Evolutionary conservation across 1,139 yeast species (phyloP).

Genomic region (Taiozyma sp.): DNA sequence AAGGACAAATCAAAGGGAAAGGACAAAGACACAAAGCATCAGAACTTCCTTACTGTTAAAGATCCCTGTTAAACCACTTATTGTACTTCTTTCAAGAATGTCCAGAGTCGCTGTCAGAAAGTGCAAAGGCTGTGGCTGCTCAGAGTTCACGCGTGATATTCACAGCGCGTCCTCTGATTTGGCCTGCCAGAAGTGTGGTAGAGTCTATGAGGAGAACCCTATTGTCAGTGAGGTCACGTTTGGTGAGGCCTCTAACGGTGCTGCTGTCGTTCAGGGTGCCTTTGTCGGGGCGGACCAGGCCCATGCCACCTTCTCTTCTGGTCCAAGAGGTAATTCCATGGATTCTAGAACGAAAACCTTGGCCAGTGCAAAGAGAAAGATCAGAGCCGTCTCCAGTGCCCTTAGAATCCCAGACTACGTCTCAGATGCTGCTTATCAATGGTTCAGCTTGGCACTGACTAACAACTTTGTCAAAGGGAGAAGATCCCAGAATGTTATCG

Average conservation of each 20-base stretch:
- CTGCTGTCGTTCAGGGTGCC: conserved; percentile 93
- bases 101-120: conserved; percentile 9
- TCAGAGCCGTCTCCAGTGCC: conserved; percentile 73
- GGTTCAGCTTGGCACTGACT: conserved; percentile 83
- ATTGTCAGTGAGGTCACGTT: conserved; percentile 94
- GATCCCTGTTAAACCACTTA: not conserved
- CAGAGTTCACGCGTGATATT: conserved; percentile 40
- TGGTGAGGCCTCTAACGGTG: conserved; percentile 89
- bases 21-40: not conserved
- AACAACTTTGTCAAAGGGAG: conserved; percentile 94
- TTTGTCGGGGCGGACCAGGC: conserved; percentile 87
- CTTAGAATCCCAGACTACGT: conserved; percentile 78
- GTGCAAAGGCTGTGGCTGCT: conserved; percentile 42
- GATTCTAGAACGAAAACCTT: conserved; percentile 88
- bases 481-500: conserved; percentile 87
- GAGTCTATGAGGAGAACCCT: conserved; percentile 85
- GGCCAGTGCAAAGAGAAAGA: conserved; percentile 71
- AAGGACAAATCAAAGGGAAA: no score
- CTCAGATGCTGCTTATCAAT: conserved; percentile 79
- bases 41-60: no score
- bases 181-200: conserved; percentile 79
- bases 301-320: conserved; percentile 64
- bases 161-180: conserved; percentile 67
- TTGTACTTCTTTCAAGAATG: conserved; percentile 4
- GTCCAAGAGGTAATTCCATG: conserved; percentile 49